These are phyloP conservation scores for Sistotremastrum suecicum DNA, from an alignment of 768 basidiomycete species.

Conservation along the genomic window DNA sequence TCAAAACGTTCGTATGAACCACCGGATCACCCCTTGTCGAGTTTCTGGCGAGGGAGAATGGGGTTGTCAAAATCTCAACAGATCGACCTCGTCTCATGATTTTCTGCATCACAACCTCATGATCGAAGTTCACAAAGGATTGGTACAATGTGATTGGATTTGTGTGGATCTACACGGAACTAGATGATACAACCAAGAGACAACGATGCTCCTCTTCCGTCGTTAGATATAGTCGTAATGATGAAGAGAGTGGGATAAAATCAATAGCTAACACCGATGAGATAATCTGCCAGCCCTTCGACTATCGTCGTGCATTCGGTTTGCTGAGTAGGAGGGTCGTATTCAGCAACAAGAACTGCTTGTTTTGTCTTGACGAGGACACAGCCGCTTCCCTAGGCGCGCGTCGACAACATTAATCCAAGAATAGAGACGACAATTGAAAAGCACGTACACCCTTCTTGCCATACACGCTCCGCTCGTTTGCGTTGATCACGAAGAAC, in stretches of 20 bases:
- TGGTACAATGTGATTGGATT: too few species aligned
- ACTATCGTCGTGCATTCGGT: constrained; percentile 52
- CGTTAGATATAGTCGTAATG: too few species aligned
- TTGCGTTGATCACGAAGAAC: constrained; percentile 50
- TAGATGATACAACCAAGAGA: too few species aligned
- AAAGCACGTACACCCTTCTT: constrained; percentile 58
- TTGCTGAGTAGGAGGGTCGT: constrained; percentile 48
- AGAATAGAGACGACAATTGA: neutral
- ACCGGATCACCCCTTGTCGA: constrained; percentile 16
- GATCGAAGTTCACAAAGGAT: too few species aligned
- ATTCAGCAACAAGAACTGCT: constrained; percentile 74
- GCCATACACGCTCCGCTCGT: constrained; percentile 44
- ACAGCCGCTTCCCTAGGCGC: constrained; percentile 52
- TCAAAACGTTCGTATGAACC: constrained; percentile 13
- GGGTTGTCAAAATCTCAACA: constrained; percentile 49
- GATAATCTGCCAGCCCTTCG: constrained; percentile 63
- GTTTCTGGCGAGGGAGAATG: constrained; percentile 62
- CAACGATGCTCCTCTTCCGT: too few species aligned
- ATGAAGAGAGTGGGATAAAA: neutral
- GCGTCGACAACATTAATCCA: neutral
- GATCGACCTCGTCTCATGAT: constrained; percentile 17
- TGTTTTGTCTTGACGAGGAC: constrained; percentile 66
- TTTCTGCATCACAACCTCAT: too few species aligned
- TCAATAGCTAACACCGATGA: constrained; percentile 43
- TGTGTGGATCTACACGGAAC: too few species aligned